Base-by-base conservation (phyloP, 2,329 filamentous ascomycete species). In the Knoxdaviesia capensis region DNA sequence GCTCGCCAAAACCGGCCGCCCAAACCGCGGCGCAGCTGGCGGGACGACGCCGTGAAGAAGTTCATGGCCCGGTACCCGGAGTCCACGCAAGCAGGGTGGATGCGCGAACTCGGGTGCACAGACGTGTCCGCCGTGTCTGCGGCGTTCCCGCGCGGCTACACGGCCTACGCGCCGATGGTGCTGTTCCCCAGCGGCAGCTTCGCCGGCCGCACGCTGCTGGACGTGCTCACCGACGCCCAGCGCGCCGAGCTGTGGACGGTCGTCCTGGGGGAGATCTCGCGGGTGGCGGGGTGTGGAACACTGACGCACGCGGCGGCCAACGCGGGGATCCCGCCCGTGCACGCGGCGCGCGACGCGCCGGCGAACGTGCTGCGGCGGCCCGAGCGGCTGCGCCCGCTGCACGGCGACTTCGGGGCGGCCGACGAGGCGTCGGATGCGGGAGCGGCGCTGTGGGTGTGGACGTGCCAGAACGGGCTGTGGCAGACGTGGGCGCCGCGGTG, bases 401-500 rank as follows among this genome's bases (percentile, higher is more conserved):
- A 77, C 53, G 86, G 86, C 28, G 65, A 79, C 53, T 94, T 93
- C 55, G 84, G 84, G 0, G 66, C 72, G 0, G 39, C 56, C 0
- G n/a, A 45, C 1, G 37, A 50, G 40, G 28, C 43, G 2, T 37
- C 43, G 1, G 79, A 88, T 52, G 80, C 92, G 45, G 55, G 63
- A 1, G 44, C 55, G 1, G 78, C 85, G 0, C 73, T 93, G 47
- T 96, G 88, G 88, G 80, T 81, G 1, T 71, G 68, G 8, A 77
- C 80, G 5, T 73, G 68, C 41, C 86, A 94, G 55, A 83, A 85
- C 52, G 80, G 79, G 3, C 80, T 96, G 44, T 59, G 64, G 34
- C 88, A 96, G 61, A 77, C 71, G 2, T 96, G 87, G 87, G 81
- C 86, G 1, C 88, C 88, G 9, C 60, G 77, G 1, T 87, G 85